Evolutionary conservation across 2,329 filamentous ascomycete genomes (phyloP).

Genomic region (Aspergillus floridensis): DNA sequence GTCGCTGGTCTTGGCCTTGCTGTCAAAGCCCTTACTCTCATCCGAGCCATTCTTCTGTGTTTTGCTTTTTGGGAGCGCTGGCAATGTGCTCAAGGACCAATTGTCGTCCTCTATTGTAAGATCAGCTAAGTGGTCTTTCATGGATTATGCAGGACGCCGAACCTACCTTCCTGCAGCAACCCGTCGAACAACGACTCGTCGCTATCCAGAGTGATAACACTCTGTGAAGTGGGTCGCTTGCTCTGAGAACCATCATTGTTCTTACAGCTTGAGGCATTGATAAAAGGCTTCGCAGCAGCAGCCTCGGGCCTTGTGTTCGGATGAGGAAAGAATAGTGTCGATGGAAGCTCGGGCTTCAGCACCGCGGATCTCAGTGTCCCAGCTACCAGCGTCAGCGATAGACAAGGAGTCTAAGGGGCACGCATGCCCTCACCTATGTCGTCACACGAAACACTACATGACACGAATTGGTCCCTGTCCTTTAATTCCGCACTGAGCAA

Average conservation of each 20-base stretch:
- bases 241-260: conserved; percentile 21
- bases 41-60: background rate
- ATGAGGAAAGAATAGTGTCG: conserved; percentile 42
- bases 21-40: conserved; percentile 10
- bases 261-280: conserved; percentile 17
- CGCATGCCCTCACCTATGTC: conserved; percentile 60
- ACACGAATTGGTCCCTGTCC: conserved; percentile 57
- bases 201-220: conserved; percentile 53
- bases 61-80: background rate
- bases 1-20: conserved; percentile 13
- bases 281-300: conserved; percentile 17
- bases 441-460: conserved; percentile 76
- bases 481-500: conserved; percentile 58
- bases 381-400: conserved; percentile 39
- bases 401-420: background rate
- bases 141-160: background rate
- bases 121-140: background rate
- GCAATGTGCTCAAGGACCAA: conserved; percentile 10
- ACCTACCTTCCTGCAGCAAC: conserved; percentile 45
- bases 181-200: conserved; percentile 54
- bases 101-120: background rate
- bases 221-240: conserved; percentile 9
- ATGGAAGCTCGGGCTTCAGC: conserved; percentile 50
- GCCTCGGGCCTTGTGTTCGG: conserved; percentile 1
- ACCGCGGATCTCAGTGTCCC: conserved; percentile 56